Conservation (phyloP, 129 eudicot genomes). For the Glebionis coronaria region DNA sequence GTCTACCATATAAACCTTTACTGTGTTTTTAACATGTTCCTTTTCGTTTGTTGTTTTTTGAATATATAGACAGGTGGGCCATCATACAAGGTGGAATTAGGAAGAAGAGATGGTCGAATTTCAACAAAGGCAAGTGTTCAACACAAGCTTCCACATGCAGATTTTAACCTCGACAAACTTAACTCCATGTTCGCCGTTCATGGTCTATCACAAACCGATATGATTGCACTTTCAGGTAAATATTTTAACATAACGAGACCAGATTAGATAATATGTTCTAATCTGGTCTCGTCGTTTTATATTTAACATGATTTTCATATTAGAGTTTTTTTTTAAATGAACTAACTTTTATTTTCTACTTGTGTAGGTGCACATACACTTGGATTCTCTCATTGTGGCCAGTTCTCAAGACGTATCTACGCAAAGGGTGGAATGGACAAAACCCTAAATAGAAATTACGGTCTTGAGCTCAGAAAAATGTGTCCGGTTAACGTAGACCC, state of each 20-base stretch:
- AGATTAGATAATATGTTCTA: too few species aligned
- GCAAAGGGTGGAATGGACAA: slow-evolving; percentile 39
- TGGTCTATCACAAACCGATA: slow-evolving; percentile 59
- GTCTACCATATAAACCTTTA: not conserved
- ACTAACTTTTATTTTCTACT: not conserved
- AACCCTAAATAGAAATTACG: slow-evolving; percentile 38
- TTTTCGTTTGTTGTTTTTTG: not conserved
- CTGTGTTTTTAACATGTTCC: not conserved
- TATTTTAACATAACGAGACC: not conserved
- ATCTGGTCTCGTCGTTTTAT: not conserved
- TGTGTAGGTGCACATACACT: slow-evolving; percentile 54
- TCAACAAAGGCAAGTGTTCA: slow-evolving; percentile 57
- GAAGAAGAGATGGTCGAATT: slow-evolving; percentile 69
- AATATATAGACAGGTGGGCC: slow-evolving; percentile 75
- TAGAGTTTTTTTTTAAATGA: not conserved
- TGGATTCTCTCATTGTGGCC: slow-evolving; percentile 61
- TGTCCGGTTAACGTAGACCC: slow-evolving; percentile 54
- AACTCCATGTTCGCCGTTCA: slow-evolving; percentile 42
- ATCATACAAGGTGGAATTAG: slow-evolving; percentile 55
- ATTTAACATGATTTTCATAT: too few species aligned
- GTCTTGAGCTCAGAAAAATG: slow-evolving; percentile 32
- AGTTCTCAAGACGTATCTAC: slow-evolving; percentile 41
- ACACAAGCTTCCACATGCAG: slow-evolving; percentile 47
- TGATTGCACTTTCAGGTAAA: slow-evolving; percentile 80
- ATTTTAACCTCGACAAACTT: slow-evolving; percentile 53